Conservation (phyloP, 2,329 filamentous ascomycete species). For the Colletotrichum navitas region DNA sequence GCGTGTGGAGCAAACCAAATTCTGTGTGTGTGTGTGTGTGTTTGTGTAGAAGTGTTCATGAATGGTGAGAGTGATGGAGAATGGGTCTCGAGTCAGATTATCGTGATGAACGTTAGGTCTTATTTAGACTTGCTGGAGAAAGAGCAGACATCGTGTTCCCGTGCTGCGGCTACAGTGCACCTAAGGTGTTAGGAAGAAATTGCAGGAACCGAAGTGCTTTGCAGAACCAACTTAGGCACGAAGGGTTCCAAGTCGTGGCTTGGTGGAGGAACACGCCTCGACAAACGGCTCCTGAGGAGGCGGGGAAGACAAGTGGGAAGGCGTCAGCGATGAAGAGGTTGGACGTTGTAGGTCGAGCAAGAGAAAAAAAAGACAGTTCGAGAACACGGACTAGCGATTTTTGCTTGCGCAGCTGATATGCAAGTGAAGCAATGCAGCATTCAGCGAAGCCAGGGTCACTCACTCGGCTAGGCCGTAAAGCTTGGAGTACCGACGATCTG, state of each 20-base stretch:
- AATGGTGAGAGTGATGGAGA: no score
- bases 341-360: no score
- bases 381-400: background rate
- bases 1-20: no score
- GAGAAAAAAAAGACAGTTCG: background rate
- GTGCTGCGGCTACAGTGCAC: no score
- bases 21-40: no score
- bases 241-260: background rate
- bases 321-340: background rate
- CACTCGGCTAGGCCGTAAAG: background rate
- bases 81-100: no score
- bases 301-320: background rate
- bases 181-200: no score
- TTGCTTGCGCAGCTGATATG: slow-evolving; percentile 14
- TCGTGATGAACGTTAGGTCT: no score
- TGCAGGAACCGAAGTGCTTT: no score
- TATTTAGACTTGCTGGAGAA: no score
- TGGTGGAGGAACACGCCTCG: background rate
- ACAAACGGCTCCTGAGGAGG: slow-evolving; percentile 16
- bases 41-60: no score
- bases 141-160: no score
- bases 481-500: slow-evolving; percentile 4
- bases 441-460: slow-evolving; percentile 7
- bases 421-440: background rate
- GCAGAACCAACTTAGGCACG: background rate